phyloP scores from a whole-genome alignment of 164 flowering plant genomes.

The Buxus sempervirens region DNA sequence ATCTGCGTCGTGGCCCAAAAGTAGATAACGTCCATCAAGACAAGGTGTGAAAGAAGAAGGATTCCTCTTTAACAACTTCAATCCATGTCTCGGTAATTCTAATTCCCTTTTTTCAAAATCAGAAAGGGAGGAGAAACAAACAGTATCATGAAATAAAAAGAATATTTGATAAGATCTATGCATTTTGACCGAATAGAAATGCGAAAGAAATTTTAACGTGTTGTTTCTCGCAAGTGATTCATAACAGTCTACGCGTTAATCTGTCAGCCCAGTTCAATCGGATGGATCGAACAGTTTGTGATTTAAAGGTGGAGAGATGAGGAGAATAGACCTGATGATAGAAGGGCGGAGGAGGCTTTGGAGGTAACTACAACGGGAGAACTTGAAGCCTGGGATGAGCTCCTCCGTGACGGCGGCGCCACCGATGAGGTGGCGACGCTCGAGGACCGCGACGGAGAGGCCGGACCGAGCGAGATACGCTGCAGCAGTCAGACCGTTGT shows the following conservation, averaged over 20 bases:
- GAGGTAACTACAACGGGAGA: slow-evolving; percentile 97
- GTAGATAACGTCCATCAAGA: slow-evolving; percentile 79
- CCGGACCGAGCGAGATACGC: slow-evolving; percentile 93
- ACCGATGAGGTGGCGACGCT: slow-evolving; percentile 87
- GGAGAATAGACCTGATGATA: slow-evolving; percentile 44
- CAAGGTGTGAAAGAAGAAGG: slow-evolving; percentile 95
- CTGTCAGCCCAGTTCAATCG: too few species aligned
- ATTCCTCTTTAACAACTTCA: slow-evolving; percentile 76
- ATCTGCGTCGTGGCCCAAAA: slow-evolving; percentile 67
- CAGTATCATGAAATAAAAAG: not conserved
- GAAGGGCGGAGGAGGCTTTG: slow-evolving; percentile 95
- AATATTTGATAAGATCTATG: not conserved
- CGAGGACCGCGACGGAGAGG: slow-evolving; percentile 89
- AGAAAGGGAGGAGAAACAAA: not conserved
- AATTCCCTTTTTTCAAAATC: slow-evolving; percentile 46
- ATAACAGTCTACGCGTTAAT: too few species aligned
- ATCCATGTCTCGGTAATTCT: slow-evolving; percentile 72
- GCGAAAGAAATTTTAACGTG: not conserved
- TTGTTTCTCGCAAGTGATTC: too few species aligned
- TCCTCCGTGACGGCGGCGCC: slow-evolving; percentile 98
- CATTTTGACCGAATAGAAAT: not conserved
- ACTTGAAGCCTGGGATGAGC: slow-evolving; percentile 83
- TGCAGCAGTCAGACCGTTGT: slow-evolving; percentile 92
- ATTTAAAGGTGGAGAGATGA: not conserved
- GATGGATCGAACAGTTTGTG: too few species aligned